Conservation (phyloP, 495 filamentous ascomycete genomes). For the Podospora pseudoanserina region DNA sequence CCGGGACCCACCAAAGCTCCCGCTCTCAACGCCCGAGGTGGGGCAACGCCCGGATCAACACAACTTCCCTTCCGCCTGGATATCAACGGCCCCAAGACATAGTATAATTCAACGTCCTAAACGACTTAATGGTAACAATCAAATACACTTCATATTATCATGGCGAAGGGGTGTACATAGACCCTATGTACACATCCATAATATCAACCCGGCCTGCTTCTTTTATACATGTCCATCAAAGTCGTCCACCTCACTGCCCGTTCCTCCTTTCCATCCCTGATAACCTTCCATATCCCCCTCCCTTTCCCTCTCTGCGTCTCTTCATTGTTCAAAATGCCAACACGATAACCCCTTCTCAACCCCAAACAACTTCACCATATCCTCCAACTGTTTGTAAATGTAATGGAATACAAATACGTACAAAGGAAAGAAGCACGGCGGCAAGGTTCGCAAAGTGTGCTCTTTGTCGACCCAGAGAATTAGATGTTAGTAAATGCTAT, state of each 20-base stretch:
- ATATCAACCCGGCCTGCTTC: background rate
- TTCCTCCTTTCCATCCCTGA: background rate
- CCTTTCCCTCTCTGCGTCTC: background rate
- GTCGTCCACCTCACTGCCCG: background rate
- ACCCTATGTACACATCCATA: background rate
- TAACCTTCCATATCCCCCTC: background rate
- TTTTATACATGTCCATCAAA: conserved; percentile 6
- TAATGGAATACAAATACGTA: conserved; percentile 1
- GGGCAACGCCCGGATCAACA: conserved; percentile 24
- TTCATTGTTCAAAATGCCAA: background rate
- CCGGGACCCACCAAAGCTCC: conserved; percentile 23
- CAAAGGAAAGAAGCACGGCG: background rate
- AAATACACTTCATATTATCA: background rate
- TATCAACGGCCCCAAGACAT: background rate
- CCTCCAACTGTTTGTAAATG: background rate
- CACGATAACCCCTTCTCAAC: background rate
- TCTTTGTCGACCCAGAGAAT: conserved; percentile 4
- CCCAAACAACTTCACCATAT: background rate
- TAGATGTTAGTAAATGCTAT: conserved; percentile 10
- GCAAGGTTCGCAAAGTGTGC: conserved; percentile 1
- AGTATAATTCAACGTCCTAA: background rate
- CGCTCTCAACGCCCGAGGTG: conserved; percentile 2
- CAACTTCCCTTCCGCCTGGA: conserved; percentile 9
- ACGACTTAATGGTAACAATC: background rate
- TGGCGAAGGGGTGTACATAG: background rate